Percentiles rank a stretch among this genome's conserved stretches.
These are phyloP conservation scores for Osmozyma mogii DNA, from an alignment of 805 yeast genomes.

Conservation along the genomic window DNA sequence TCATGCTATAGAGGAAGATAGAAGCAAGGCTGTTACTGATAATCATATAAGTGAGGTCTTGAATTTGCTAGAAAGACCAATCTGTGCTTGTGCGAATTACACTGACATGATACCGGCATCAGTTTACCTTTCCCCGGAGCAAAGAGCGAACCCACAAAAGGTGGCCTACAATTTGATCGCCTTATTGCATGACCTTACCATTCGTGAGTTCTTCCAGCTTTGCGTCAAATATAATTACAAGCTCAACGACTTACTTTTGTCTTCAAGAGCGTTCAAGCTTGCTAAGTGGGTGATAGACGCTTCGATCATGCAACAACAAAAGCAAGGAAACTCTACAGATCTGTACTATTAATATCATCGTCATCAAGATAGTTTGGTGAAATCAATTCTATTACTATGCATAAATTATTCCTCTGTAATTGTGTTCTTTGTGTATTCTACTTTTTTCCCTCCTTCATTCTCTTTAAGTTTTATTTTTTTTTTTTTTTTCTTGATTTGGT, in stretches of 20 bases:
- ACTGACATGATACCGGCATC: slow-evolving; percentile 35
- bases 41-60: slow-evolving; percentile 51
- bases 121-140: slow-evolving; percentile 35
- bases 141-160: slow-evolving; percentile 10
- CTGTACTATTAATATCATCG: too few species aligned
- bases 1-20: slow-evolving; percentile 60
- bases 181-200: slow-evolving; percentile 54
- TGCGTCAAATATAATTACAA: slow-evolving; percentile 56
- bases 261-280: slow-evolving; percentile 55
- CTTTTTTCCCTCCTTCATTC: too few species aligned
- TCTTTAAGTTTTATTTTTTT: too few species aligned
- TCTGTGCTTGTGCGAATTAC: slow-evolving; percentile 33
- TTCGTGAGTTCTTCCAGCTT: slow-evolving; percentile 56
- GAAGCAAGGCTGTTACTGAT: slow-evolving; percentile 43
- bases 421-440: too few species aligned
- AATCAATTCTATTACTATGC: too few species aligned
- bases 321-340: slow-evolving; percentile 13
- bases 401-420: too few species aligned
- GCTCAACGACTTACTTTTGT: slow-evolving; percentile 55
- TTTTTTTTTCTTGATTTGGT: too few species aligned
- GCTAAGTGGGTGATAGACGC: slow-evolving; percentile 70
- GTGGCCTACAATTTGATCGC: slow-evolving; percentile 34
- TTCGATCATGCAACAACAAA: slow-evolving; percentile 44
- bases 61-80: slow-evolving; percentile 51
- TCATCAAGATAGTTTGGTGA: slow-evolving; percentile 1